phyloP scores from a whole-genome alignment of 768 basidiomycete species.

The Russula lepida region DNA sequence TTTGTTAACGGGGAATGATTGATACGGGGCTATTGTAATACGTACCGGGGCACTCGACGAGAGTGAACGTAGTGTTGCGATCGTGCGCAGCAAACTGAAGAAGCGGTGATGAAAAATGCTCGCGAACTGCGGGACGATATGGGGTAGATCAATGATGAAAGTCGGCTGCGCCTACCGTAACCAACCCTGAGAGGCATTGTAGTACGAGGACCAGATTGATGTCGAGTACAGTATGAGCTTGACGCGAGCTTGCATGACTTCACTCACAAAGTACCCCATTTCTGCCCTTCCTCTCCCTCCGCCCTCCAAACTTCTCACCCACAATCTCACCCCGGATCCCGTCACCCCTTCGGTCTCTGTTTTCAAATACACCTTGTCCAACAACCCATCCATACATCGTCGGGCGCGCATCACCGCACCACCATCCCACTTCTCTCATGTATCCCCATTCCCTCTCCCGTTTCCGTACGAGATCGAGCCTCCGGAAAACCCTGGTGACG shows the following conservation, averaged over 20 bases:
- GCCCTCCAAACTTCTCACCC: conserved; percentile 32
- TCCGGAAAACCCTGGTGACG: conserved; percentile 40
- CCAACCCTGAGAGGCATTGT: conserved; percentile 24
- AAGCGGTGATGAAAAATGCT: conserved; percentile 89
- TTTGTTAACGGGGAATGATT: not conserved
- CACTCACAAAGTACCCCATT: conserved; percentile 32
- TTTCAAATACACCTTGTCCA: conserved; percentile 44
- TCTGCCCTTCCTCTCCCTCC: conserved; percentile 48
- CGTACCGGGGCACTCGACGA: conserved; percentile 86
- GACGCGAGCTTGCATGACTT: not conserved
- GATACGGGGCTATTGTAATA: not conserved
- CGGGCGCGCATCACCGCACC: conserved; percentile 52
- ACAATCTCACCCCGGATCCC: conserved; percentile 52
- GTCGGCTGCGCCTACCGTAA: conserved; percentile 20
- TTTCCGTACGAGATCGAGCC: conserved; percentile 76
- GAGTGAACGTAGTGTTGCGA: conserved; percentile 59
- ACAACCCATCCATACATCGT: conserved; percentile 58
- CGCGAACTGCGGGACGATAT: conserved; percentile 43
- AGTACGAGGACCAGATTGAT: too few species aligned
- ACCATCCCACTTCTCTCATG: conserved; percentile 66
- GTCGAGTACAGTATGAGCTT: not conserved
- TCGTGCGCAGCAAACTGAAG: conserved; percentile 75
- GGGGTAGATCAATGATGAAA: not conserved
- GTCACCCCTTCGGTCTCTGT: conserved; percentile 41
- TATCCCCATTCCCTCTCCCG: conserved; percentile 69